Evolutionary conservation across 176 grass and related monocot species (phyloP).

Genomic region (Aegilops umbellulata): DNA sequence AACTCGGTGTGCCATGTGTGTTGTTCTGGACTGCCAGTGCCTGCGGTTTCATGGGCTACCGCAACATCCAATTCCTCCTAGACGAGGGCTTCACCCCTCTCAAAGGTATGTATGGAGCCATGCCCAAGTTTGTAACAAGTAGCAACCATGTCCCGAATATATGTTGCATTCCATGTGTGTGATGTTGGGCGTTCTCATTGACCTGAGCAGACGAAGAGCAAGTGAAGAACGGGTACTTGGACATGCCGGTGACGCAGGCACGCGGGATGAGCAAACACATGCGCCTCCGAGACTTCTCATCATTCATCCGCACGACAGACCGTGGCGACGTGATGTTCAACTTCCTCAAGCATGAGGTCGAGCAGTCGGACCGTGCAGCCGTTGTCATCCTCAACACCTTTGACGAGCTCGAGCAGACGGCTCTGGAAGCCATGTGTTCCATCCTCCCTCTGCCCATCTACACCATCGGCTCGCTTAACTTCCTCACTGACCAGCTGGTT

Average conservation of each 20-base stretch:
- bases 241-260: background rate
- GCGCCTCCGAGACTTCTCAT: background rate
- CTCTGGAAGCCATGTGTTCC: background rate
- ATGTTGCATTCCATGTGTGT: background rate
- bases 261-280: background rate
- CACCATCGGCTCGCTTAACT: background rate
- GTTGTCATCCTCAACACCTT: background rate
- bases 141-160: too few relatives aligned
- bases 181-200: background rate
- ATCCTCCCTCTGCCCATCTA: background rate
- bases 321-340: background rate
- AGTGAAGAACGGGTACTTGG: background rate
- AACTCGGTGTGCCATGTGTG: slow-evolving; percentile 28
- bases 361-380: background rate
- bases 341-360: background rate
- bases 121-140: too few relatives aligned
- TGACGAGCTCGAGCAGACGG: background rate
- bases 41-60: slow-evolving; percentile 45
- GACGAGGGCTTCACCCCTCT: background rate
- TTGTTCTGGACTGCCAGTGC: slow-evolving; percentile 46
- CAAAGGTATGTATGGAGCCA: background rate
- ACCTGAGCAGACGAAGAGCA: background rate
- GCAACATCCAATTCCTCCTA: slow-evolving; percentile 9
- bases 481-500: background rate
- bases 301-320: background rate